These are phyloP conservation scores for Ceratocystis harringtonii DNA, from an alignment of 2,329 filamentous ascomycete genomes.

Conservation along the genomic window DNA sequence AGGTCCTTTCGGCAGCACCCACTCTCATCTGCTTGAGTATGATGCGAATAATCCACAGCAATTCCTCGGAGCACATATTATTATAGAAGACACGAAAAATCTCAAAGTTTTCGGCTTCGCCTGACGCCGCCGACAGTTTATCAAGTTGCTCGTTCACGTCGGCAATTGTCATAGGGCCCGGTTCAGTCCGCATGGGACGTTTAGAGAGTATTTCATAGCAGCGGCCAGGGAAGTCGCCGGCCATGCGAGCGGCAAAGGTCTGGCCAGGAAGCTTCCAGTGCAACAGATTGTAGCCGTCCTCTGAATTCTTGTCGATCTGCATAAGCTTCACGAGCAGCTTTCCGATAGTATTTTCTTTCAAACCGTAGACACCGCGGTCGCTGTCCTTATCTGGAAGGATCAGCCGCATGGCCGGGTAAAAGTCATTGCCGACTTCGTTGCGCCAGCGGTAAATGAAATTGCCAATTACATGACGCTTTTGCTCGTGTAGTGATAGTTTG, in stretches of 20 bases:
- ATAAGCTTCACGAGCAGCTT: constrained; percentile 84
- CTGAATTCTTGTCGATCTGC: constrained; percentile 79
- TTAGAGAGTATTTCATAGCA: constrained; percentile 81
- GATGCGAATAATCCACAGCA: constrained; percentile 90
- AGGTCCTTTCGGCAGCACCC: constrained; percentile 72
- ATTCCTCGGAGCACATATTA: constrained; percentile 81
- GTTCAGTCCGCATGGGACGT: constrained; percentile 56
- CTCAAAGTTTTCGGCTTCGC: constrained; percentile 69
- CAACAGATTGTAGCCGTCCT: constrained; percentile 70
- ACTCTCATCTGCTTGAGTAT: constrained; percentile 65
- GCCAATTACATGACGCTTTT: constrained; percentile 65
- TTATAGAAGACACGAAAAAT: constrained; percentile 76
- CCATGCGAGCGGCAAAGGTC: constrained; percentile 45
- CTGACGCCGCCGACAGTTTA: constrained; percentile 54
- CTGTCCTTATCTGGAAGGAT: constrained; percentile 89
- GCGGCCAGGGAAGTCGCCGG: constrained; percentile 82
- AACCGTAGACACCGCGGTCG: constrained; percentile 78
- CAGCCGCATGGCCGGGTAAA: constrained; percentile 82
- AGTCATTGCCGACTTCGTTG: constrained; percentile 73
- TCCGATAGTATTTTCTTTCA: constrained; percentile 84
- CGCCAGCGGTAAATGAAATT: constrained; percentile 80
- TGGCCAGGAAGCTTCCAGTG: constrained; percentile 87
- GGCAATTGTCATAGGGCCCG: constrained; percentile 68
- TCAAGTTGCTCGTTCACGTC: constrained; percentile 84
- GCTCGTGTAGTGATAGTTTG: constrained; percentile 57